Evolutionary conservation across 257 asterid species (phyloP).

Genomic region (Solanum chiquidenum): DNA sequence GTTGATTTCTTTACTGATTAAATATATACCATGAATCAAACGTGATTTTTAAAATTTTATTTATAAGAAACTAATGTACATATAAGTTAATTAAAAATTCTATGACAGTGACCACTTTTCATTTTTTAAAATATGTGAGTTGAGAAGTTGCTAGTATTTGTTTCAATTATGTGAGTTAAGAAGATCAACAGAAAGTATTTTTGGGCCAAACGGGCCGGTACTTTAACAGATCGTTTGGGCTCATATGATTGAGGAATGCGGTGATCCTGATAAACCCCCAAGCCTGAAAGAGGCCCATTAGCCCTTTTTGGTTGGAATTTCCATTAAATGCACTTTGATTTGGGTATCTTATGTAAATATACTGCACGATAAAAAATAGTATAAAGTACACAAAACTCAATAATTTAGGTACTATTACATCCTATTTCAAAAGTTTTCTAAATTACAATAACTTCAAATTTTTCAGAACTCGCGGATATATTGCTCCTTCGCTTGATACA

Average conservation of each 20-base stretch:
- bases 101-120: neutral
- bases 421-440: neutral
- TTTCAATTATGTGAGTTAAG: neutral
- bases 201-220: neutral
- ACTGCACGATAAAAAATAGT: neutral
- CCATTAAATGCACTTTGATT: neutral
- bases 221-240: neutral
- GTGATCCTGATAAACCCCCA: neutral
- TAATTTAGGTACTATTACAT: neutral
- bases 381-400: neutral
- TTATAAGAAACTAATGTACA: no score
- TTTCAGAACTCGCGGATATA: neutral
- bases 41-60: neutral
- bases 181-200: neutral
- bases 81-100: no score
- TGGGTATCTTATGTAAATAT: neutral
- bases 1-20: no score
- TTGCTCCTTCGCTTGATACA: neutral
- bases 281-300: neutral
- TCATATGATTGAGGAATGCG: neutral
- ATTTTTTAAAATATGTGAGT: neutral
- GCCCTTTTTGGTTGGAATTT: neutral
- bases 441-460: no score
- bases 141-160: neutral
- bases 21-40: neutral